Conservation (phyloP, 306 rosid genomes). For the Lathyrus aphaca region DNA sequence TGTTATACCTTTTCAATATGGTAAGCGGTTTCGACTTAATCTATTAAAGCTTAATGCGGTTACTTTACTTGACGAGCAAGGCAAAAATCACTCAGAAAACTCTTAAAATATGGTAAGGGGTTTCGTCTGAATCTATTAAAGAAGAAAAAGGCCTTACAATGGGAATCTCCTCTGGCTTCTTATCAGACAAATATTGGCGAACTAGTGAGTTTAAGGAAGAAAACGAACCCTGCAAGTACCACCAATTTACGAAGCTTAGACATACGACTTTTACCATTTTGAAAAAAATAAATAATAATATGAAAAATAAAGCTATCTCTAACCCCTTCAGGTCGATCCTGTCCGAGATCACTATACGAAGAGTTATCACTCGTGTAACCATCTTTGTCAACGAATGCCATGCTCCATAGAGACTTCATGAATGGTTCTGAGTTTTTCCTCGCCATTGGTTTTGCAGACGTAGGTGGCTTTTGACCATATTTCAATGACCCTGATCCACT, state of each 20-base stretch:
- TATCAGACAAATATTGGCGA: slow-evolving; percentile 65
- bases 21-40: too few species aligned
- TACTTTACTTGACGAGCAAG: slow-evolving; percentile 7
- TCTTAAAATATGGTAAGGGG: background rate
- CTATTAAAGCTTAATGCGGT: background rate
- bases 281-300: slow-evolving; percentile 24
- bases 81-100: background rate
- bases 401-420: slow-evolving; percentile 47
- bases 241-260: slow-evolving; percentile 32
- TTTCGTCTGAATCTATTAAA: slow-evolving; percentile 8
- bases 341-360: slow-evolving; percentile 42
- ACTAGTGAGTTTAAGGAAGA: slow-evolving; percentile 60
- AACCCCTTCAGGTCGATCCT: slow-evolving; percentile 61
- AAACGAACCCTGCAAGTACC: slow-evolving; percentile 56
- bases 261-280: slow-evolving; percentile 9
- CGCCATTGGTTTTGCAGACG: slow-evolving; percentile 46
- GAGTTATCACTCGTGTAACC: slow-evolving; percentile 52
- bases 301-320: slow-evolving; percentile 55
- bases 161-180: slow-evolving; percentile 84
- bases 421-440: slow-evolving; percentile 75
- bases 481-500: slow-evolving; percentile 73
- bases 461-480: slow-evolving; percentile 56
- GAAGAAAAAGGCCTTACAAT: slow-evolving; percentile 52
- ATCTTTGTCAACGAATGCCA: slow-evolving; percentile 55
- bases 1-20: background rate